These are phyloP conservation scores for Colletotrichum somersetense DNA, from an alignment of 2,329 filamentous ascomycete genomes.

Conservation along the genomic window DNA sequence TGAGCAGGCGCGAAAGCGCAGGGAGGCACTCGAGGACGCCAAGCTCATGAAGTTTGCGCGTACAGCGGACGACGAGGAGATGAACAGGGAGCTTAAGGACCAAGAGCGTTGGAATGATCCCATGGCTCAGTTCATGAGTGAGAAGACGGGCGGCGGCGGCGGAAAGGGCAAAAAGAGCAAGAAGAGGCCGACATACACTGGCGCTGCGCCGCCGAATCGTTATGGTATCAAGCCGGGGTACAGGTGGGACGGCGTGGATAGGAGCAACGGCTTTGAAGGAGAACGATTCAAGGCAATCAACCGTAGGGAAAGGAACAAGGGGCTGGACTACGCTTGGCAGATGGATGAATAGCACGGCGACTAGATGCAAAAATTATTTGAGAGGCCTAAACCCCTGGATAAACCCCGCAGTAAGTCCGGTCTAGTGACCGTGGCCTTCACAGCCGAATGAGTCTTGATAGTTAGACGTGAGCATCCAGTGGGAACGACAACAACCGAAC, in stretches of 20 bases:
- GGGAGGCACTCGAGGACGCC: conserved; percentile 81
- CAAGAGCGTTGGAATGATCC: conserved; percentile 93
- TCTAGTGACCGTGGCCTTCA: too few relatives aligned
- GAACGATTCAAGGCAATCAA: conserved; percentile 94
- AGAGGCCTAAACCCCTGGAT: background rate
- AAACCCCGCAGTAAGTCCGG: background rate
- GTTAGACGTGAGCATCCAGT: background rate
- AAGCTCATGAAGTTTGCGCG: conserved; percentile 85
- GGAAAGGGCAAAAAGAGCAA: conserved; percentile 48
- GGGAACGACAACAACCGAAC: background rate
- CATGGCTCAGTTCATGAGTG: conserved; percentile 80
- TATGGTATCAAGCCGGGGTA: conserved; percentile 95
- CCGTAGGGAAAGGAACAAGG: conserved; percentile 78
- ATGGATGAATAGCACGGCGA: conserved; percentile 80
- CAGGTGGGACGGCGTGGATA: conserved; percentile 96
- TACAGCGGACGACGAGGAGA: conserved; percentile 83
- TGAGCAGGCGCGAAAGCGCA: conserved; percentile 72
- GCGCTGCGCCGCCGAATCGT: conserved; percentile 86
- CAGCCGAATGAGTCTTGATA: too few relatives aligned
- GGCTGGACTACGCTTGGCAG: conserved; percentile 93
- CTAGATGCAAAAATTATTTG: background rate
- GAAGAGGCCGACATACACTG: conserved; percentile 78
- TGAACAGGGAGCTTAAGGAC: conserved; percentile 87
- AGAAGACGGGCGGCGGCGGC: conserved; percentile 55
- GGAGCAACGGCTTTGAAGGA: conserved; percentile 92